phyloP scores from a whole-genome alignment of 2,329 filamentous ascomycete species.

The Neofusicoccum kwambonambiense region DNA sequence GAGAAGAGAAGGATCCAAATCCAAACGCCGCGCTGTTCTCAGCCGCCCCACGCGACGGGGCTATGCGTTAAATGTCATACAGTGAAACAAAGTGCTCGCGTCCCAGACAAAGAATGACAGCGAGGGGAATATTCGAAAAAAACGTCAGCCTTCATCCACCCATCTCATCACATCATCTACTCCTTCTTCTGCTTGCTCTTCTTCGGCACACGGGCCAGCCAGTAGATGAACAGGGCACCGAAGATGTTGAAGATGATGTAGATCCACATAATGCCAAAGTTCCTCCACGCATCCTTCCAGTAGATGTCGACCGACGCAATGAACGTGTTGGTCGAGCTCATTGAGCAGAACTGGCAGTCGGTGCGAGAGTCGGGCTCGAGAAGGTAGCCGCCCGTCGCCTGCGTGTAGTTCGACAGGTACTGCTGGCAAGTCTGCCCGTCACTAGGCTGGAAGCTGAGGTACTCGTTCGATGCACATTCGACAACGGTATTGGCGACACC shows the following conservation, averaged over 20 bases:
- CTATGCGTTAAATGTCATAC: neutral
- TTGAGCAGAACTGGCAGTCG: slow-evolving; percentile 43
- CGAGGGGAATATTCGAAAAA: neutral
- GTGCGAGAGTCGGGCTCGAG: slow-evolving; percentile 31
- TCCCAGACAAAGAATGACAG: neutral
- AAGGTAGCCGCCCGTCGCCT: slow-evolving; percentile 38
- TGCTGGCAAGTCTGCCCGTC: slow-evolving; percentile 56
- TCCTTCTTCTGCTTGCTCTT: slow-evolving; percentile 32
- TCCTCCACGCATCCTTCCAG: slow-evolving; percentile 50
- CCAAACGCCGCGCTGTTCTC: slow-evolving; percentile 3
- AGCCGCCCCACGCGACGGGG: neutral
- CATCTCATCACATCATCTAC: neutral
- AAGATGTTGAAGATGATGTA: slow-evolving; percentile 52
- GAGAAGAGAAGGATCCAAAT: neutral
- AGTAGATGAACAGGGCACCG: slow-evolving; percentile 52
- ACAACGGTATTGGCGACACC: slow-evolving; percentile 65
- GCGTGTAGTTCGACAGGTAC: slow-evolving; percentile 48
- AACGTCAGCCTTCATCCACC: neutral
- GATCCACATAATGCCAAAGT: slow-evolving; percentile 55
- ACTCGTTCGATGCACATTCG: slow-evolving; percentile 65
- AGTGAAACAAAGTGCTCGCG: neutral
- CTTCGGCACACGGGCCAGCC: slow-evolving; percentile 52
- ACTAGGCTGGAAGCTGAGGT: slow-evolving; percentile 61
- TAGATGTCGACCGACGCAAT: slow-evolving; percentile 41
- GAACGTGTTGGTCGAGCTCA: slow-evolving; percentile 45